A percentile compares a stretch with the other conserved stretches of the same genome.
These are phyloP conservation scores for Bothriochloa decipiens DNA, from an alignment of 176 grass and related monocot genomes.

Conservation along the genomic window DNA sequence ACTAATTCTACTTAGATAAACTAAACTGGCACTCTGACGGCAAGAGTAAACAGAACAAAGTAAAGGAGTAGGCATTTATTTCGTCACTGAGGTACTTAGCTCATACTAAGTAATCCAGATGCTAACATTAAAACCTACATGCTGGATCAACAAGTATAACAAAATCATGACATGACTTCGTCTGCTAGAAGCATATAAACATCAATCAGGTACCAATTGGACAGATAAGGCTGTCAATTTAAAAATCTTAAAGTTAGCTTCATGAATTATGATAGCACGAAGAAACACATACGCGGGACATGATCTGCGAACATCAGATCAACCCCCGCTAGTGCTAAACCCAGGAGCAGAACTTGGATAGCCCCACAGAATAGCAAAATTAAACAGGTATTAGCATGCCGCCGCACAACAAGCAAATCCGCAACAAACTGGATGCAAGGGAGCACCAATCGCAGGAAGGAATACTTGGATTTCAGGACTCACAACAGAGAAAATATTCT, in stretches of 20 bases:
- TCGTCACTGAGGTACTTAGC: neutral
- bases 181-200: neutral
- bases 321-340: neutral
- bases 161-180: neutral
- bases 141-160: neutral
- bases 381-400: neutral
- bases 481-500: no score
- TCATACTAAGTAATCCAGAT: neutral
- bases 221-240: neutral
- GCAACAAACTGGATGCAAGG: neutral
- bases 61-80: neutral
- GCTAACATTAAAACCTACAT: neutral
- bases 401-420: neutral
- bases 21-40: neutral
- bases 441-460: neutral
- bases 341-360: neutral
- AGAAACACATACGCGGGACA: neutral
- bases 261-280: neutral
- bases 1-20: neutral
- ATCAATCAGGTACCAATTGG: neutral
- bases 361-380: neutral
- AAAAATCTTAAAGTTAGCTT: neutral
- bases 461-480: neutral
- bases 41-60: neutral
- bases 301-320: neutral